phyloP scores from a whole-genome alignment of 2,329 filamentous ascomycete genomes.

The Beauveria sp. region DNA sequence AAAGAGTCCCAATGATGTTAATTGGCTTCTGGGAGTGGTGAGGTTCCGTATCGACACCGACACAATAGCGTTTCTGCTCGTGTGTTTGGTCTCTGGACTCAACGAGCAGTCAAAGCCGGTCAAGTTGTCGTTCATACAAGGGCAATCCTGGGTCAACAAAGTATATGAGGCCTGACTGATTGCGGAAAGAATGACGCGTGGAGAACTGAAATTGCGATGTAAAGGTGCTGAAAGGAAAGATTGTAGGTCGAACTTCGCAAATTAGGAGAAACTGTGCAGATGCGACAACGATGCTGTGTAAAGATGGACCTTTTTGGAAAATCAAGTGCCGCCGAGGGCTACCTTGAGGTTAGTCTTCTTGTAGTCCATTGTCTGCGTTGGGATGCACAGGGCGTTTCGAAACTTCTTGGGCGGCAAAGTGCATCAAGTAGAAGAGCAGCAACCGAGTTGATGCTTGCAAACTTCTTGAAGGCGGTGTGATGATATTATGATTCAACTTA shows the following conservation, averaged over 20 bases:
- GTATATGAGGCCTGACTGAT: no score
- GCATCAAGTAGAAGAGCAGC: not conserved
- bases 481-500: not conserved
- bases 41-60: not conserved
- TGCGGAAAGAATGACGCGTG: no score
- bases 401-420: not conserved
- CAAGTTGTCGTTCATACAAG: not conserved
- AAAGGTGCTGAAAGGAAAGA: not conserved
- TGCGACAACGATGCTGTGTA: not conserved
- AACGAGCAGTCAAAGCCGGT: not conserved
- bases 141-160: not conserved
- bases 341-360: not conserved
- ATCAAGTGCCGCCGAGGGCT: not conserved
- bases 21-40: not conserved
- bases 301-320: not conserved
- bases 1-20: constrained; percentile 24
- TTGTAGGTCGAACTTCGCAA: not conserved
- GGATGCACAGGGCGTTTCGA: not conserved
- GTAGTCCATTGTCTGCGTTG: not conserved
- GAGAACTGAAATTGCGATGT: not conserved
- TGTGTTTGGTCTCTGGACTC: not conserved
- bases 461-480: not conserved
- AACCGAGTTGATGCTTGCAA: not conserved
- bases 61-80: not conserved
- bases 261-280: not conserved